Evolutionary conservation across 768 basidiomycete genomes (phyloP).

Genomic region (Austroboletus eburneus): DNA sequence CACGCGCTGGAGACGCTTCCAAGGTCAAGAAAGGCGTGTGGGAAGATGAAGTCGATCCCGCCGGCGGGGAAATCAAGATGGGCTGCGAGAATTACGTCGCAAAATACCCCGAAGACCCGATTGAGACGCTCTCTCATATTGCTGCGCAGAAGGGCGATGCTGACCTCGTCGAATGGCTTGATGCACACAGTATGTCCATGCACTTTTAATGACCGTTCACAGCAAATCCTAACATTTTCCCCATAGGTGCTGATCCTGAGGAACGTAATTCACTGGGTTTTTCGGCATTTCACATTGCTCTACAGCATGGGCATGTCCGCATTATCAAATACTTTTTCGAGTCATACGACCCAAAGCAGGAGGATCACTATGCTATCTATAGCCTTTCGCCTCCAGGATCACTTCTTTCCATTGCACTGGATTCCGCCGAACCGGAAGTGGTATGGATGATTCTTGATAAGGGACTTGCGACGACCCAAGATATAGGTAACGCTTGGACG

Average conservation of each 20-base stretch:
- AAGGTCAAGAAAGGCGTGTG: conserved; percentile 62
- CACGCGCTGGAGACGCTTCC: conserved; percentile 48
- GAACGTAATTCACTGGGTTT: conserved; percentile 56
- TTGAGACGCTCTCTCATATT: conserved; percentile 70
- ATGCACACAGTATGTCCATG: conserved; percentile 57
- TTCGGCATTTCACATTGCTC: conserved; percentile 65
- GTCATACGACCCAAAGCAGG: conserved; percentile 49
- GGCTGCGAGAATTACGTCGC: conserved; percentile 52
- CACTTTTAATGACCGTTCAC: conserved; percentile 22
- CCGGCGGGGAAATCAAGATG: conserved; percentile 62
- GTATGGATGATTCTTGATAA: conserved; percentile 63
- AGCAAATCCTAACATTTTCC: conserved; percentile 15
- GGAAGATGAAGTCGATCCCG: conserved; percentile 67
- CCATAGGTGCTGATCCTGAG: conserved; percentile 65
- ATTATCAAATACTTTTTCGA: conserved; percentile 62
- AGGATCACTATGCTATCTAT: conserved; percentile 51
- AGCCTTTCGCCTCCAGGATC: conserved; percentile 35
- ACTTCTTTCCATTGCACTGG: conserved; percentile 53
- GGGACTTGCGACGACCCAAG: conserved; percentile 44
- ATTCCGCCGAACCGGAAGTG: conserved; percentile 58
- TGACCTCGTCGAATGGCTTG: conserved; percentile 63
- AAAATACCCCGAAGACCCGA: conserved; percentile 44
- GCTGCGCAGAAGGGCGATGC: conserved; percentile 51
- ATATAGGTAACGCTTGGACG: conserved; percentile 50
- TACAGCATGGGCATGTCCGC: conserved; percentile 47